These are phyloP conservation scores for Boletus reticuloceps DNA, from an alignment of 768 basidiomycete species.

Conservation along the genomic window DNA sequence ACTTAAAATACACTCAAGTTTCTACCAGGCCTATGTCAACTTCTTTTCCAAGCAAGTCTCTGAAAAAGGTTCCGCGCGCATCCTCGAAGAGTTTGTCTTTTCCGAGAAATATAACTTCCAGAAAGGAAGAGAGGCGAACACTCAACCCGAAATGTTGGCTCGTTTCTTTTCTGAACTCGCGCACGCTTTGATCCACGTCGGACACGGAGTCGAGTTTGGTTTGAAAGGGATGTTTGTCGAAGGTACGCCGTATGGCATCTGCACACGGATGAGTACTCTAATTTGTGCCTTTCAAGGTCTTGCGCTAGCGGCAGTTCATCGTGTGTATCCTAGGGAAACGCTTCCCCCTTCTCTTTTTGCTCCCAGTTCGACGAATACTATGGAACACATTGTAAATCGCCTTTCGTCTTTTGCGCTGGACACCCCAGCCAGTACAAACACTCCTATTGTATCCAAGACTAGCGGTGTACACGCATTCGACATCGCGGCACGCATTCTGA, in stretches of 20 bases:
- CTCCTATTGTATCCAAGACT: not conserved
- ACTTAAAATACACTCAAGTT: slow-evolving; percentile 12
- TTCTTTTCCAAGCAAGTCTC: slow-evolving; percentile 23
- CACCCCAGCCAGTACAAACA: not conserved
- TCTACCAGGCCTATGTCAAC: slow-evolving; percentile 23
- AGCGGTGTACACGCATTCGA: slow-evolving; percentile 38
- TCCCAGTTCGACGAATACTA: not conserved
- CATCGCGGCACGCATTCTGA: slow-evolving; percentile 51
- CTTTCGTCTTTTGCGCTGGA: slow-evolving; percentile 12
- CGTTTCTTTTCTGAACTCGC: slow-evolving; percentile 49
- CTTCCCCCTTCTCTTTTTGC: slow-evolving; percentile 9
- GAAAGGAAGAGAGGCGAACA: slow-evolving; percentile 5
- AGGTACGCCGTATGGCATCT: slow-evolving; percentile 36
- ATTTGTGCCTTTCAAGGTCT: slow-evolving; percentile 20
- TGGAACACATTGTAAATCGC: not conserved
- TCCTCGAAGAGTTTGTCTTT: slow-evolving; percentile 31
- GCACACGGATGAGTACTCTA: not conserved
- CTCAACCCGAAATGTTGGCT: slow-evolving; percentile 51
- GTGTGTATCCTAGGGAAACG: slow-evolving; percentile 25
- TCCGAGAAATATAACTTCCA: slow-evolving; percentile 27
- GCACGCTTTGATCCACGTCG: slow-evolving; percentile 63
- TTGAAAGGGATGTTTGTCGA: slow-evolving; percentile 61
- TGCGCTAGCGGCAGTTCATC: slow-evolving; percentile 21
- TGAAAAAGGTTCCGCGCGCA: slow-evolving; percentile 12
- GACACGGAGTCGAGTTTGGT: slow-evolving; percentile 62